Percentiles rank a stretch among this genome's conserved stretches.
Conservation (phyloP, 2,329 filamentous ascomycete species). For the Trichophyton rubrum region DNA sequence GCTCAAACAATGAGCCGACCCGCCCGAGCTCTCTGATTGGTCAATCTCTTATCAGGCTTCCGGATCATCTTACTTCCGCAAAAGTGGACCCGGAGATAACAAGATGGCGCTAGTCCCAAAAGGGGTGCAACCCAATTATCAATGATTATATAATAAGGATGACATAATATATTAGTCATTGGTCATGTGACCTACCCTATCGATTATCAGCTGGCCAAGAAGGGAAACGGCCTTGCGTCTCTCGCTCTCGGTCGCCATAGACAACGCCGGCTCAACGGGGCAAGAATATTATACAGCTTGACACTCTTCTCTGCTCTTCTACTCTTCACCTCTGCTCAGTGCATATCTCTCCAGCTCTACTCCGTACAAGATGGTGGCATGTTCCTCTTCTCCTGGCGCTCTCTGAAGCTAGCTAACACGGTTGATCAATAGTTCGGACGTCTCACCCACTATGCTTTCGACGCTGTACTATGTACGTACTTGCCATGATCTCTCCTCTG, state of each 20-base stretch:
- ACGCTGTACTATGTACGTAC: constrained; percentile 74
- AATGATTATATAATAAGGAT: not conserved
- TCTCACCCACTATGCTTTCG: constrained; percentile 88
- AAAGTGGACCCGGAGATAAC: not conserved
- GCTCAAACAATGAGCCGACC: not conserved
- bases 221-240: not conserved
- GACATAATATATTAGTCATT: not conserved
- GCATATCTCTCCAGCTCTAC: constrained; percentile 3
- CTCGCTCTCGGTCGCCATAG: not conserved
- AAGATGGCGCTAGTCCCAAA: not conserved
- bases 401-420: constrained; percentile 32
- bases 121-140: not conserved
- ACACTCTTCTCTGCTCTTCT: not conserved
- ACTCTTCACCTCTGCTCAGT: not conserved
- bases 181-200: not conserved
- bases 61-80: not conserved
- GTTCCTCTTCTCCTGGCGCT: constrained; percentile 37
- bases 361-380: constrained; percentile 30
- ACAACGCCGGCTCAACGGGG: not conserved
- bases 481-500: constrained; percentile 1
- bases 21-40: not conserved
- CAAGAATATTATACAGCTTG: too few relatives aligned
- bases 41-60: not conserved
- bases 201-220: not conserved
- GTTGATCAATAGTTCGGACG: constrained; percentile 74